phyloP scores from a whole-genome alignment of 2,329 filamentous ascomycete species.

The Calonectria montana region DNA sequence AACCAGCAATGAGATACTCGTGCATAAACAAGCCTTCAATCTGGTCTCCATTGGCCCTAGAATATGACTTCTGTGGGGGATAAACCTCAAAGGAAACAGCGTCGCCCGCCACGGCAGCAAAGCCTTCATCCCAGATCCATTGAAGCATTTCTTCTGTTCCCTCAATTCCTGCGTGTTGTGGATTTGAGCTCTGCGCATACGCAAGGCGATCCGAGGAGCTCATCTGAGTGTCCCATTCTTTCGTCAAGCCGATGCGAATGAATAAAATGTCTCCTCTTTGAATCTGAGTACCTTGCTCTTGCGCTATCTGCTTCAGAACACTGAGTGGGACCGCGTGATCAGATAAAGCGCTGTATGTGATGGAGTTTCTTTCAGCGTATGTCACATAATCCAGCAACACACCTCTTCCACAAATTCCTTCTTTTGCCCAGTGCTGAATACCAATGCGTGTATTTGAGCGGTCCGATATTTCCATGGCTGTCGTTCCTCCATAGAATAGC shows the following conservation, averaged over 20 bases:
- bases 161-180: slow-evolving; percentile 57
- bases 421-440: slow-evolving; percentile 58
- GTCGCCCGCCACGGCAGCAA: slow-evolving; percentile 67
- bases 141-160: slow-evolving; percentile 59
- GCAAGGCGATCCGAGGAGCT: slow-evolving; percentile 58
- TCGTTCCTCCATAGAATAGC: slow-evolving; percentile 62
- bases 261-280: slow-evolving; percentile 18
- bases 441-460: slow-evolving; percentile 56
- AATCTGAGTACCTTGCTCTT: slow-evolving; percentile 8
- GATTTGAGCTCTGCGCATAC: slow-evolving; percentile 49
- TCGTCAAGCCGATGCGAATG: slow-evolving; percentile 41
- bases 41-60: slow-evolving; percentile 21
- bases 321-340: slow-evolving; percentile 13
- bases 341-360: slow-evolving; percentile 11
- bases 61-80: slow-evolving; percentile 49
- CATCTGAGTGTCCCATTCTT: slow-evolving; percentile 44
- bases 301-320: slow-evolving; percentile 8
- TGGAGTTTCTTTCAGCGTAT: slow-evolving; percentile 13
- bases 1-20: slow-evolving; percentile 58
- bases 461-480: slow-evolving; percentile 57
- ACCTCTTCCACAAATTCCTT: slow-evolving; percentile 22
- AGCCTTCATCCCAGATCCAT: slow-evolving; percentile 67
- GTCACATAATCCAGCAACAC: slow-evolving; percentile 23
- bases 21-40: slow-evolving; percentile 50
- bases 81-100: slow-evolving; percentile 63